phyloP scores from a whole-genome alignment of 192 early-diverging fungal species.

The Backusella liffmaniae region DNA sequence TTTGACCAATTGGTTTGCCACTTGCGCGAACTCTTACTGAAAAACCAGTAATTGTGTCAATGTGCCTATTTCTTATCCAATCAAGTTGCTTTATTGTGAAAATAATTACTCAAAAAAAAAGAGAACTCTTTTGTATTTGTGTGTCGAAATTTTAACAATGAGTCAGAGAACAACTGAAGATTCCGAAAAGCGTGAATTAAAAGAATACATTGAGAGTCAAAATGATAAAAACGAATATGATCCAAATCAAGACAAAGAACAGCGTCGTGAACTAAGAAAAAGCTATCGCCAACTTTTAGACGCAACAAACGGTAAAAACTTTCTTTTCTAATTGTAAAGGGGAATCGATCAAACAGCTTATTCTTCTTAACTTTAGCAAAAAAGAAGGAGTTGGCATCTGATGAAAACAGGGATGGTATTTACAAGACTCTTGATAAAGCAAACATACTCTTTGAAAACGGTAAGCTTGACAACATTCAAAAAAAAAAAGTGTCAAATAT shows the following conservation, averaged over 20 bases:
- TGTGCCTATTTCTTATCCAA: background rate
- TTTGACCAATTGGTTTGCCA: no score
- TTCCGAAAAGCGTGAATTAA: slow-evolving; percentile 8
- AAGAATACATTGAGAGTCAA: slow-evolving; percentile 12
- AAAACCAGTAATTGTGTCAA: no score
- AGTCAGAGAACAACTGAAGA: background rate
- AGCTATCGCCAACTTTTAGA: slow-evolving; percentile 23
- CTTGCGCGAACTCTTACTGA: no score
- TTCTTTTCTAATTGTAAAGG: background rate
- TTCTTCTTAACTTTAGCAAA: background rate
- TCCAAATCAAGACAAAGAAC: slow-evolving; percentile 30
- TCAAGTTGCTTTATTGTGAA: background rate
- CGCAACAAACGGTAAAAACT: slow-evolving; percentile 20
- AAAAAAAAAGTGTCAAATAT: background rate
- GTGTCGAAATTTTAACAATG: background rate
- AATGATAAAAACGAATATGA: slow-evolving; percentile 26
- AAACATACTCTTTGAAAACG: slow-evolving; percentile 23
- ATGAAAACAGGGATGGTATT: slow-evolving; percentile 15
- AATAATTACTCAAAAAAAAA: background rate
- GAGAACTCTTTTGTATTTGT: background rate
- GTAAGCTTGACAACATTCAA: slow-evolving; percentile 9
- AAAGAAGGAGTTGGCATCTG: slow-evolving; percentile 19
- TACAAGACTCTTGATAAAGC: slow-evolving; percentile 33
- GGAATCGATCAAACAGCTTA: background rate
- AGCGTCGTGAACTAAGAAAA: slow-evolving; percentile 25